Evolutionary conservation across 1,284 basidiomycete species (phyloP).

Genomic region (Leccinum griseonigrum): DNA sequence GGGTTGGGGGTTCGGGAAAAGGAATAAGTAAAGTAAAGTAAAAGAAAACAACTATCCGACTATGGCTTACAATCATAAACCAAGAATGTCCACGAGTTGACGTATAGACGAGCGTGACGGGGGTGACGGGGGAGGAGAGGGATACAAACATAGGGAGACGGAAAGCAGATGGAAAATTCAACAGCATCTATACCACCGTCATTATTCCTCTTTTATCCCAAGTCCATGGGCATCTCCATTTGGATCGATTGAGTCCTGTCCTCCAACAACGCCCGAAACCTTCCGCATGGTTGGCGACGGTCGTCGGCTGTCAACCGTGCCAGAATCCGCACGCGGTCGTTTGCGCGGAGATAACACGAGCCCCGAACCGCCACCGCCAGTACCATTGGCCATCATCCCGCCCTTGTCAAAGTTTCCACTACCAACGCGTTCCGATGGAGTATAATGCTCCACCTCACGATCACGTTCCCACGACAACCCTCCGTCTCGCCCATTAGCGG

Average conservation of each 20-base stretch:
- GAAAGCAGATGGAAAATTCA: background rate
- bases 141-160: background rate
- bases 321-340: constrained; percentile 26
- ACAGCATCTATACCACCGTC: background rate
- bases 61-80: background rate
- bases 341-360: constrained; percentile 29
- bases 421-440: constrained; percentile 29
- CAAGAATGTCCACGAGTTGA: background rate
- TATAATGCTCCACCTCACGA: constrained; percentile 26
- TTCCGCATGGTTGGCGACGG: constrained; percentile 25
- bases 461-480: constrained; percentile 32
- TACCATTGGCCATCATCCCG: background rate
- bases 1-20: background rate
- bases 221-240: constrained; percentile 16
- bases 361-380: constrained; percentile 8
- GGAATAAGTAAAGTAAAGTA: background rate
- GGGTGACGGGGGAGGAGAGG: background rate
- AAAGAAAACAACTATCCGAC: background rate
- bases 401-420: background rate
- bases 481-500: constrained; percentile 23
- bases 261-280: background rate
- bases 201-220: constrained; percentile 26
- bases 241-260: constrained; percentile 13
- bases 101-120: background rate
- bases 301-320: constrained; percentile 18